Percentiles rank a stretch among this genome's conserved stretches.
Conservation (phyloP, 345 rosid species). For the Boechera retrofracta region DNA sequence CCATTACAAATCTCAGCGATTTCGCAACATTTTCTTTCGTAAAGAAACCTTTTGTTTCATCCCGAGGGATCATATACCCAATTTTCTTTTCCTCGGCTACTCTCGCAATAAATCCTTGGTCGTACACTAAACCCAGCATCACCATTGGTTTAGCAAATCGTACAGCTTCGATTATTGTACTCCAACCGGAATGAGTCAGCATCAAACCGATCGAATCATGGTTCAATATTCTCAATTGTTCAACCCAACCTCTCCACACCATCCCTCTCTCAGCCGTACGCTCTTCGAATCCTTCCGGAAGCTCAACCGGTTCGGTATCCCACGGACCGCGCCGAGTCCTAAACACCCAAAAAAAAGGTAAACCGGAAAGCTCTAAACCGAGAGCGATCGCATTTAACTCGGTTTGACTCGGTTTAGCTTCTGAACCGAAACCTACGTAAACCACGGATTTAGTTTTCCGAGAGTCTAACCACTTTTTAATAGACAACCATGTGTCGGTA, state of each 20-base stretch:
- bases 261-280: conserved; percentile 45
- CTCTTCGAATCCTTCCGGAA: conserved; percentile 50
- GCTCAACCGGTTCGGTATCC: conserved; percentile 33
- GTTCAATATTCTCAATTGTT: conserved; percentile 49
- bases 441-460: conserved; percentile 34
- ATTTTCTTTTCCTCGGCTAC: conserved; percentile 35
- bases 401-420: conserved; percentile 45
- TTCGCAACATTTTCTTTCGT: conserved; percentile 42
- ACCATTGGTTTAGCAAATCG: conserved; percentile 26
- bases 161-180: conserved; percentile 44
- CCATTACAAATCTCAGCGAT: conserved; percentile 46
- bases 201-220: conserved; percentile 52
- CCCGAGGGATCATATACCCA: conserved; percentile 36
- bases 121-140: not conserved
- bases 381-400: conserved; percentile 47
- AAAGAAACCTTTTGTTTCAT: conserved; percentile 39
- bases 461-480: conserved; percentile 48
- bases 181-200: conserved; percentile 48
- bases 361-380: conserved; percentile 50
- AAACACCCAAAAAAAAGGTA: conserved; percentile 55
- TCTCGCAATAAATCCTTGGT: not conserved
- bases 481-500: conserved; percentile 38
- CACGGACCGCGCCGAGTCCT: conserved; percentile 30
- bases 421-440: conserved; percentile 52
- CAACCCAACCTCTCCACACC: conserved; percentile 54